Conservation (phyloP, 2,329 filamentous ascomycete genomes). For the Parascedosporium putredinis region DNA sequence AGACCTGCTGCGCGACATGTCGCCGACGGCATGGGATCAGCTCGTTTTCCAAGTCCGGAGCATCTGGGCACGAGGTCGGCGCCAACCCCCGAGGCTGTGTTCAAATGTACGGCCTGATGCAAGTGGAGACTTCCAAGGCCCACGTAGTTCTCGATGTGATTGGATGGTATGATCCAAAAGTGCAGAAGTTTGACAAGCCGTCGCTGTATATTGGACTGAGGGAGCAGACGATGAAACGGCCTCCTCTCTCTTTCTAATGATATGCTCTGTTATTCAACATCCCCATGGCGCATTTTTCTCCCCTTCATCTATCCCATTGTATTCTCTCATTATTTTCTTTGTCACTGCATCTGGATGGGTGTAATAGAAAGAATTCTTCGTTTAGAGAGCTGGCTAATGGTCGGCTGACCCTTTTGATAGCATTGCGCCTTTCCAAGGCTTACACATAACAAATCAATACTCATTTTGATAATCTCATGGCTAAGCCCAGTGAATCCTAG, state of each 20-base stretch:
- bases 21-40: not conserved
- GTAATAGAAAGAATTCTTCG: not conserved
- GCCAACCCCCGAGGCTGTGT: constrained; percentile 40
- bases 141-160: constrained; percentile 39
- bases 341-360: not conserved
- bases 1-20: constrained; percentile 21
- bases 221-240: not conserved
- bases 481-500: no score
- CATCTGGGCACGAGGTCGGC: constrained; percentile 34
- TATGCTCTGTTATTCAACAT: not conserved
- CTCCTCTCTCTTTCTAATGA: not conserved
- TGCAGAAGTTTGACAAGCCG: constrained; percentile 25
- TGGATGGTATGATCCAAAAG: constrained; percentile 47
- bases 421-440: not conserved
- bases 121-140: constrained; percentile 35
- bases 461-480: no score
- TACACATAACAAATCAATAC: no score
- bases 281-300: no score
- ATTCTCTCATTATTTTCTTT: not conserved
- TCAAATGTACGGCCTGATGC: constrained; percentile 42
- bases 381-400: not conserved
- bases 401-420: not conserved
- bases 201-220: not conserved
- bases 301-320: not conserved
- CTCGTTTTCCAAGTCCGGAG: constrained; percentile 24